phyloP scores from a whole-genome alignment of 148 eudicot genomes.

The Silene uniflora region DNA sequence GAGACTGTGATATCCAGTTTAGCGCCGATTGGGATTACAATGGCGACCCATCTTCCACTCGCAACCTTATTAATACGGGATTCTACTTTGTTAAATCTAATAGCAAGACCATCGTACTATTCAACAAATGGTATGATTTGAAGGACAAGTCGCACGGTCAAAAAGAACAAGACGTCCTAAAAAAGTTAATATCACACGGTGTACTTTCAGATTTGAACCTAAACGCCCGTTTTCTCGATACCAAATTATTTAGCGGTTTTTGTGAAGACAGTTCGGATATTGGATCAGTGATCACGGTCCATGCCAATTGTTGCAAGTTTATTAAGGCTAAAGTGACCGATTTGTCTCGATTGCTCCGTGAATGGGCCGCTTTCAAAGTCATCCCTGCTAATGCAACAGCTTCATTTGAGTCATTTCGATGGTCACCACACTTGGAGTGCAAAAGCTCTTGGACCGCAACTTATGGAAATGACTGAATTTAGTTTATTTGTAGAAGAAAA shows the following conservation, averaged over 20 bases:
- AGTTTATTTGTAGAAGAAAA: no score
- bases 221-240: slow-evolving; percentile 38
- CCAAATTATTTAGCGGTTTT: slow-evolving; percentile 61
- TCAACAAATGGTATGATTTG: slow-evolving; percentile 50
- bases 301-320: slow-evolving; percentile 72
- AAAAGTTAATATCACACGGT: slow-evolving; percentile 27
- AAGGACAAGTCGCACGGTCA: slow-evolving; percentile 47
- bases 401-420: slow-evolving; percentile 20
- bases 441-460: slow-evolving; percentile 27
- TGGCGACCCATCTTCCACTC: slow-evolving; percentile 34
- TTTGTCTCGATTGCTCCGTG: slow-evolving; percentile 36
- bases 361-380: slow-evolving; percentile 40
- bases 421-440: slow-evolving; percentile 46
- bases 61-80: slow-evolving; percentile 63
- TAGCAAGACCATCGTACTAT: slow-evolving; percentile 49
- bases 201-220: slow-evolving; percentile 27
- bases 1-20: slow-evolving; percentile 41
- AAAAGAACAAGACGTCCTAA: slow-evolving; percentile 76
- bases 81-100: slow-evolving; percentile 67
- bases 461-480: not conserved
- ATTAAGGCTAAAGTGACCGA: slow-evolving; percentile 59
- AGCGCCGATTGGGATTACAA: slow-evolving; percentile 36
- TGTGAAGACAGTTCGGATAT: slow-evolving; percentile 45
- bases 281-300: slow-evolving; percentile 50
- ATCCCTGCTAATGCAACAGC: slow-evolving; percentile 19